Evolutionary conservation across 2,329 filamentous ascomycete species (phyloP).

Genomic region (Ceratocystis cacaofunesta): DNA sequence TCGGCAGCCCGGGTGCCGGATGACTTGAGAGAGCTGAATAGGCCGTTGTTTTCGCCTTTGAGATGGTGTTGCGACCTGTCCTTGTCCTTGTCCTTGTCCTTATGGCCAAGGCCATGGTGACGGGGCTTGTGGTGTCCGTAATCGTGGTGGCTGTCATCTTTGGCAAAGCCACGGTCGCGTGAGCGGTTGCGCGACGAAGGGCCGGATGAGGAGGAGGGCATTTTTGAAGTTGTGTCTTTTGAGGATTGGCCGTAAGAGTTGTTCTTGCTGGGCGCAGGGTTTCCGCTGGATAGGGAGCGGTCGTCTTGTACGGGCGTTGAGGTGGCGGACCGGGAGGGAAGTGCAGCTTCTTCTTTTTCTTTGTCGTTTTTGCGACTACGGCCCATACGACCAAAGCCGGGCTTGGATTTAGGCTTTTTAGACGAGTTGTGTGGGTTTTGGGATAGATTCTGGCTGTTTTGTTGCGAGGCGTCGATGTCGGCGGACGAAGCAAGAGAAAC

Average conservation of each 20-base stretch:
- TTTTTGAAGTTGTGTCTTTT: slow-evolving; percentile 7
- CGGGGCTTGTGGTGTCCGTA: slow-evolving; percentile 15
- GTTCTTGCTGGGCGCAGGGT: not conserved
- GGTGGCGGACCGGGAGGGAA: slow-evolving; percentile 12
- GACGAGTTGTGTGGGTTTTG: slow-evolving; percentile 13
- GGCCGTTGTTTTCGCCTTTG: slow-evolving; percentile 23
- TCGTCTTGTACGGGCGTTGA: slow-evolving; percentile 15
- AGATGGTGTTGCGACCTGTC: slow-evolving; percentile 33
- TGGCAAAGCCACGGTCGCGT: slow-evolving; percentile 44
- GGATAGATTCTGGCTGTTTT: not conserved
- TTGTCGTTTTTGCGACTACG: slow-evolving; percentile 38
- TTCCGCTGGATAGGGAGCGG: slow-evolving; percentile 11
- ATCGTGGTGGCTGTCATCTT: slow-evolving; percentile 25
- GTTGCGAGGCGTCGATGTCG: slow-evolving; percentile 30
- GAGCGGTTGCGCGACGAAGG: slow-evolving; percentile 55
- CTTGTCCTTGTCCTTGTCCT: slow-evolving; percentile 34
- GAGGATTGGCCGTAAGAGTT: slow-evolving; percentile 2
- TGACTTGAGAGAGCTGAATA: slow-evolving; percentile 60
- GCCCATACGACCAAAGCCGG: slow-evolving; percentile 35
- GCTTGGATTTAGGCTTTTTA: slow-evolving; percentile 39
- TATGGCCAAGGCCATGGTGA: slow-evolving; percentile 26
- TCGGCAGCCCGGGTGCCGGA: slow-evolving; percentile 62
- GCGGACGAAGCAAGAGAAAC: slow-evolving; percentile 35
- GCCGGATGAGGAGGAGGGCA: slow-evolving; percentile 5
- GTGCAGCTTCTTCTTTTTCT: slow-evolving; percentile 30